These are phyloP conservation scores for Triticum timopheevii DNA, from an alignment of 176 grass and related monocot genomes.

Conservation along the genomic window DNA sequence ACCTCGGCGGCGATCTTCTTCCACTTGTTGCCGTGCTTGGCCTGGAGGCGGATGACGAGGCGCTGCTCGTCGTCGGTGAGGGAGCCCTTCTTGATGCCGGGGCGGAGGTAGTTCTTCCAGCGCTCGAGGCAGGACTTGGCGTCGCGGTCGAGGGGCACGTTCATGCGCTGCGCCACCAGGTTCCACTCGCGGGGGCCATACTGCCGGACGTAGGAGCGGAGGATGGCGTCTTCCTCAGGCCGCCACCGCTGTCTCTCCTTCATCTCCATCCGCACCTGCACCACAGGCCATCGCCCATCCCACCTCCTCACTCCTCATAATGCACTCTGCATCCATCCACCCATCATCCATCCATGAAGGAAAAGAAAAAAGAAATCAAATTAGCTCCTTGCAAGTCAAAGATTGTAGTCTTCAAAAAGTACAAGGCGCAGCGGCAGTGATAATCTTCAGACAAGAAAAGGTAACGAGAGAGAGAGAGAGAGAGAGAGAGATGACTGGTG, in stretches of 20 bases:
- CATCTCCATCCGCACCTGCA: conserved; percentile 52
- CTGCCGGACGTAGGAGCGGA: conserved; percentile 89
- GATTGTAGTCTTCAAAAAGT: not conserved
- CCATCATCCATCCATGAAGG: not conserved
- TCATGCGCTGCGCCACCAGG: conserved; percentile 93
- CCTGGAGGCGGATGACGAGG: conserved; percentile 78
- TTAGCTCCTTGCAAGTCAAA: conserved; percentile 2
- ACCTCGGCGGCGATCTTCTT: conserved; percentile 97
- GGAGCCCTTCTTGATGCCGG: conserved; percentile 88
- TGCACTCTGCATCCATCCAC: conserved; percentile 33
- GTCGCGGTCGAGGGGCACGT: conserved; percentile 67
- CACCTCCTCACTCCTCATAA: conserved; percentile 55
- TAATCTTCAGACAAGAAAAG: not conserved
- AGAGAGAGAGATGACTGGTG: not conserved
- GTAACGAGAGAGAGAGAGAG: not conserved
- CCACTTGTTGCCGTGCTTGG: conserved; percentile 99
- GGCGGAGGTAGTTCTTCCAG: conserved; percentile 98
- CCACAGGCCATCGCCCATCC: conserved; percentile 60
- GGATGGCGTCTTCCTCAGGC: conserved; percentile 91
- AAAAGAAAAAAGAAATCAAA: not conserved
- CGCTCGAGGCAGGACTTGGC: conserved; percentile 96
- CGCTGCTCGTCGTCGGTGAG: conserved; percentile 95
- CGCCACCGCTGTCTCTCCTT: conserved; percentile 97
- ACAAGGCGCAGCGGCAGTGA: not conserved
- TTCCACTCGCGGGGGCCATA: conserved; percentile 88